Conservation (phyloP, 2,329 filamentous ascomycete species). For the Epichloe aotearoae region DNA sequence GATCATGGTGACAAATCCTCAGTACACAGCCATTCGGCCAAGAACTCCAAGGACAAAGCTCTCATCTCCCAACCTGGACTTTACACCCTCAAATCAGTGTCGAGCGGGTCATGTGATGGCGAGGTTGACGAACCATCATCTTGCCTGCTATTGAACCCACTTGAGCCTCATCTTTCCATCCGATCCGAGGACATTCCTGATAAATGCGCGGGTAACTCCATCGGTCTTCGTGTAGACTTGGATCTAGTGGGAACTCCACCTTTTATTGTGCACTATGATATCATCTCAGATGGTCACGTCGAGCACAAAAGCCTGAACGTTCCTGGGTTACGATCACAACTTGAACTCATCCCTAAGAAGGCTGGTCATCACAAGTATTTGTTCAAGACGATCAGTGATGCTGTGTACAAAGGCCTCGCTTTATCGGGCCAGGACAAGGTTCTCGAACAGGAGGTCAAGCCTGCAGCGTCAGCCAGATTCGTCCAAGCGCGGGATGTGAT, state of each 20-base stretch:
- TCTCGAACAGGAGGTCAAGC: constrained; percentile 84
- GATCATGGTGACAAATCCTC: constrained; percentile 51
- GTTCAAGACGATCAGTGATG: constrained; percentile 70
- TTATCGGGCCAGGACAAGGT: constrained; percentile 48
- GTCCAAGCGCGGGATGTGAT: constrained; percentile 39
- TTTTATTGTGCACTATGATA: constrained; percentile 69
- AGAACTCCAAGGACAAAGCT: constrained; percentile 49
- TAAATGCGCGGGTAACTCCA: constrained; percentile 87
- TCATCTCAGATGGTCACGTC: constrained; percentile 48
- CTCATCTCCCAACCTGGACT: constrained; percentile 65
- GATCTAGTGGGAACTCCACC: constrained; percentile 88
- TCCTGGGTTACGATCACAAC: constrained; percentile 63
- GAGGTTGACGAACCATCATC: constrained; percentile 88
- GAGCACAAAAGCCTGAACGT: constrained; percentile 44
- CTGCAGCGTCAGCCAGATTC: constrained; percentile 70
- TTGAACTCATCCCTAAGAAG: constrained; percentile 68
- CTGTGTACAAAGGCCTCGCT: constrained; percentile 58
- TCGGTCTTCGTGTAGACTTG: constrained; percentile 77
- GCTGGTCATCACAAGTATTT: constrained; percentile 80
- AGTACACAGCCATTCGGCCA: constrained; percentile 45
- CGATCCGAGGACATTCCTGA: constrained; percentile 74
- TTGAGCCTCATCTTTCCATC: constrained; percentile 67
- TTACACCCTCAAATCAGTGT: constrained; percentile 71
- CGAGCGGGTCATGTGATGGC: constrained; percentile 69
- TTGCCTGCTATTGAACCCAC: constrained; percentile 83